These are phyloP conservation scores for Erigeron canadensis DNA, from an alignment of 129 eudicot species.

Conservation along the genomic window DNA sequence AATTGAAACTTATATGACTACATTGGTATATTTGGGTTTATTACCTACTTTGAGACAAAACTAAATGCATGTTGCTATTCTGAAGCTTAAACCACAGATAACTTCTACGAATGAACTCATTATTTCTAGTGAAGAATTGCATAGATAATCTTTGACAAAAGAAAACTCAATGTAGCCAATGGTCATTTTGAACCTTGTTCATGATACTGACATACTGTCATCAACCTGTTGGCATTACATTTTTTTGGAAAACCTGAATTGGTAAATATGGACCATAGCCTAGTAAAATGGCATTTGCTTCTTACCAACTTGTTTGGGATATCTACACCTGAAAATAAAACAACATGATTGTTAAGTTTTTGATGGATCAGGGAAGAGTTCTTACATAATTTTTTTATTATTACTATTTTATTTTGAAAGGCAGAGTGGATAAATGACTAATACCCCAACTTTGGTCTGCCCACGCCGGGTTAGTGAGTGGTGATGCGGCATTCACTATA, in stretches of 20 bases:
- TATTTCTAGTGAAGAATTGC: not conserved
- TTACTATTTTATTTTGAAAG: too few species aligned
- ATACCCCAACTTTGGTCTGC: too few species aligned
- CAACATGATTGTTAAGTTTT: not conserved
- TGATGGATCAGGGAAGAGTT: not conserved
- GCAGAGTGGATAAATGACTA: too few species aligned
- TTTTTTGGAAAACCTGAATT: not conserved
- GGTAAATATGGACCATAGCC: not conserved
- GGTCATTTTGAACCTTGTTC: not conserved
- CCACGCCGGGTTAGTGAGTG: too few species aligned
- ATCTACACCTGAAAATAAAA: constrained; percentile 3
- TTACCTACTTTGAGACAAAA: too few species aligned
- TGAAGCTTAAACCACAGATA: not conserved
- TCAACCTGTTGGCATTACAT: not conserved
- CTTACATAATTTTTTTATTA: not conserved
- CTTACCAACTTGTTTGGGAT: constrained; percentile 1
- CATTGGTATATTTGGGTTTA: too few species aligned
- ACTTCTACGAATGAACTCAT: not conserved
- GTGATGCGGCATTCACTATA: too few species aligned
- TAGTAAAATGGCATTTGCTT: not conserved
- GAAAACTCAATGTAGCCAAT: not conserved
- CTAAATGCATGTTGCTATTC: not conserved
- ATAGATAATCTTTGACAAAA: not conserved
- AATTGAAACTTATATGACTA: too few species aligned
- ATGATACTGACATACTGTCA: too few species aligned